phyloP scores from a whole-genome alignment of 345 rosid genomes.

The Arabidopsis arenosa region DNA sequence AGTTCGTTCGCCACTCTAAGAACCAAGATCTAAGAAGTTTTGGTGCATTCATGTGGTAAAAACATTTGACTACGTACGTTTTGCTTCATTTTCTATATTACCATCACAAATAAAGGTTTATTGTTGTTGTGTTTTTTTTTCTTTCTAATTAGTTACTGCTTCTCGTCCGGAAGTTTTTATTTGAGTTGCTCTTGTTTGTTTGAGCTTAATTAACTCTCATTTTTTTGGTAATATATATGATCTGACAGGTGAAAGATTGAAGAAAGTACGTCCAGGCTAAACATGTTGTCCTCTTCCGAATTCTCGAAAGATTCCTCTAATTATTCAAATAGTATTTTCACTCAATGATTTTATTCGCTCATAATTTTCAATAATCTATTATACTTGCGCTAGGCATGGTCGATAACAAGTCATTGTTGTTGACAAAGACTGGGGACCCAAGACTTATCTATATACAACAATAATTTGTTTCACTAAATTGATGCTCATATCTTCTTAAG shows the following conservation, averaged over 20 bases:
- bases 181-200: background rate
- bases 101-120: background rate
- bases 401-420: conserved; percentile 4
- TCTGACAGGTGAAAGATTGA: background rate
- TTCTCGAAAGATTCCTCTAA: background rate
- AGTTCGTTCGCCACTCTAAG: background rate
- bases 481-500: background rate
- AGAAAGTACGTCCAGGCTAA: background rate
- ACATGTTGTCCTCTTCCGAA: background rate
- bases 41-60: background rate
- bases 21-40: background rate
- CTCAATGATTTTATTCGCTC: background rate
- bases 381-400: background rate
- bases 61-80: background rate
- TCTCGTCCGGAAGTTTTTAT: background rate
- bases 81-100: background rate
- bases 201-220: background rate
- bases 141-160: background rate
- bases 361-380: background rate
- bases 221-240: background rate
- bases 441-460: background rate
- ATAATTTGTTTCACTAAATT: background rate
- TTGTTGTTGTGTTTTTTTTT: background rate
- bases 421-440: background rate
- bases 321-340: background rate